These are phyloP conservation scores for Penicillium pancosmium DNA, from an alignment of 495 filamentous ascomycete genomes.

Conservation along the genomic window DNA sequence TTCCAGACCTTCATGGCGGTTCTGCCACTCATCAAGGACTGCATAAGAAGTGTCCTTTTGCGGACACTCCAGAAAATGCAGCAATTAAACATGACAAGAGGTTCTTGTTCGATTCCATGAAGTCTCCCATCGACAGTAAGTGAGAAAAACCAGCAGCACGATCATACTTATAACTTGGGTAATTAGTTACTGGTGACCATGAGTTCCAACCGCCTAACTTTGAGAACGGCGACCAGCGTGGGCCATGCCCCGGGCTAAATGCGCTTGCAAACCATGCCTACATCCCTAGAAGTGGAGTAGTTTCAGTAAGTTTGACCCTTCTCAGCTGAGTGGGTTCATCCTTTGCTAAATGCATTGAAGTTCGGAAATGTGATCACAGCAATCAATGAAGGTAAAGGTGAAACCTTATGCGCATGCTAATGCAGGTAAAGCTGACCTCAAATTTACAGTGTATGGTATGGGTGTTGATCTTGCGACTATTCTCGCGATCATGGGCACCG, in stretches of 20 bases:
- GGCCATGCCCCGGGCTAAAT: slow-evolving; percentile 56
- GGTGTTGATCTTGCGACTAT: slow-evolving; percentile 52
- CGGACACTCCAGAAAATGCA: slow-evolving; percentile 10
- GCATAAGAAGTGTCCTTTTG: slow-evolving; percentile 33
- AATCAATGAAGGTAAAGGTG: slow-evolving; percentile 31
- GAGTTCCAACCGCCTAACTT: slow-evolving; percentile 42
- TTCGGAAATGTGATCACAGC: slow-evolving; percentile 29
- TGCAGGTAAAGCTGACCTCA: neutral
- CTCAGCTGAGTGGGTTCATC: slow-evolving; percentile 11
- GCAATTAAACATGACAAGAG: slow-evolving; percentile 24
- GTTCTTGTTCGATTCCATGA: slow-evolving; percentile 30
- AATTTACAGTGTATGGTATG: slow-evolving; percentile 49
- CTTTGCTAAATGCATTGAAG: slow-evolving; percentile 33
- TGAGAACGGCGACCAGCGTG: slow-evolving; percentile 42
- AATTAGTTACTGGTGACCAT: slow-evolving; percentile 39
- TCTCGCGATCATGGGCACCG: slow-evolving; percentile 52
- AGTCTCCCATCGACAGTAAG: slow-evolving; percentile 33
- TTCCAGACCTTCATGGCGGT: slow-evolving; percentile 15
- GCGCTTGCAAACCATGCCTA: slow-evolving; percentile 58
- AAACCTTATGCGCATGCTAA: neutral
- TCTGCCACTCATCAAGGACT: slow-evolving; percentile 7
- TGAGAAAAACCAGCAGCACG: neutral
- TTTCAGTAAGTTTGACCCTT: slow-evolving; percentile 25
- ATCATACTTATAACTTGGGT: neutral
- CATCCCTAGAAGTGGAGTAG: slow-evolving; percentile 54